Conservation (phyloP, 1,139 yeast genomes). For the Wickerhamiella pararugosa region DNA sequence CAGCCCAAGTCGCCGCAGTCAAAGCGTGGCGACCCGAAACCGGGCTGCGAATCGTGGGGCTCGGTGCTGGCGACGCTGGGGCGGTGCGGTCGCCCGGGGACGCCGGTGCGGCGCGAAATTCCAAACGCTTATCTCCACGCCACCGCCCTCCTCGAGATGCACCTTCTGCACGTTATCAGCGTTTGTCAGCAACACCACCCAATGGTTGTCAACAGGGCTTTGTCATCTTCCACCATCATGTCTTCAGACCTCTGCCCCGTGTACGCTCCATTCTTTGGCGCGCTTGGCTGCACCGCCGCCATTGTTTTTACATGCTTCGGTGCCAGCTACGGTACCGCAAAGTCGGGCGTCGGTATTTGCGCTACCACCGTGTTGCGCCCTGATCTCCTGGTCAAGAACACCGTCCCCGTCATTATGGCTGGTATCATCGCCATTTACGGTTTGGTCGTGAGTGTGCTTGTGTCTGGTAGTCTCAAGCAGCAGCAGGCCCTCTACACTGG, state of each 20-base stretch:
- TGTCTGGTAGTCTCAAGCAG: constrained; percentile 73
- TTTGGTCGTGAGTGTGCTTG: constrained; percentile 88
- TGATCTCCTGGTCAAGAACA: constrained; percentile 53
- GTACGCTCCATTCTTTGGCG: constrained; percentile 68
- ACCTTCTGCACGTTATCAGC: no score
- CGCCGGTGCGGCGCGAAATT: no score
- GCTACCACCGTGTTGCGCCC: constrained; percentile 98
- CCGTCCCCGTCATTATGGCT: constrained; percentile 92
- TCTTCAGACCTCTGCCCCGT: constrained; percentile 8
- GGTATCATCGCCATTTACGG: constrained; percentile 99
- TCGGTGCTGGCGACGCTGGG: no score
- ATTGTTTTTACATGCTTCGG: constrained; percentile 97
- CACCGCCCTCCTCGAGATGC: no score
- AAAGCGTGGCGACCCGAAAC: no score
- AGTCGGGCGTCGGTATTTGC: constrained; percentile 98
- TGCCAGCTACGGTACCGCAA: constrained; percentile 99
- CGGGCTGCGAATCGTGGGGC: no score
- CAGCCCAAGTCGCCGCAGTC: no score
- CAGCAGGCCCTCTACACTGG: constrained; percentile 92
- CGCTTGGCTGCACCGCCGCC: constrained; percentile 98
- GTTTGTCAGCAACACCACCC: no score
- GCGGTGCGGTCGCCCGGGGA: no score
- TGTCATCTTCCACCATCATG: constrained; percentile 6
- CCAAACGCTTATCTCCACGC: no score
- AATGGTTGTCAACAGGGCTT: background rate